These are phyloP conservation scores for Candida argentea DNA, from an alignment of 805 yeast species.

Conservation along the genomic window DNA sequence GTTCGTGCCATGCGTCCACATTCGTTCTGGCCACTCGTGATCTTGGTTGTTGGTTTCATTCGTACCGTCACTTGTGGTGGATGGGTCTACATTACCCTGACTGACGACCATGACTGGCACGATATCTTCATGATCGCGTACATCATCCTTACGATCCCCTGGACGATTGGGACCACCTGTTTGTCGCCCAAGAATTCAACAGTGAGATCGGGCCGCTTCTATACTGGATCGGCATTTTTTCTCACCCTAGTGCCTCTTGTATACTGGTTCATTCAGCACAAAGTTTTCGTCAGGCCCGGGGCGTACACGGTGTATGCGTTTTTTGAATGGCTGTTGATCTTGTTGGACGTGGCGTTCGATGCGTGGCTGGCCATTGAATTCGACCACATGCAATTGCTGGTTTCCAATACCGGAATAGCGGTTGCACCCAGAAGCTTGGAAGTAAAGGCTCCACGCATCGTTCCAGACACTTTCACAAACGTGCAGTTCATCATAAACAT, in stretches of 20 bases:
- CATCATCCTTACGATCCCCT: slow-evolving; percentile 82
- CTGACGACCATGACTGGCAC: slow-evolving; percentile 95
- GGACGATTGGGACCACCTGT: slow-evolving; percentile 60
- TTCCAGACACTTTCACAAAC: slow-evolving; percentile 21
- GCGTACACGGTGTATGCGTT: slow-evolving; percentile 93
- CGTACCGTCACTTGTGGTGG: slow-evolving; percentile 97
- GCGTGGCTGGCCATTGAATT: slow-evolving; percentile 70
- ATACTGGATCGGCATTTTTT: slow-evolving; percentile 55
- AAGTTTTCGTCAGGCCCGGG: slow-evolving; percentile 80
- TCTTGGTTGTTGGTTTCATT: slow-evolving; percentile 57
- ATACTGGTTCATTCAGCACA: slow-evolving; percentile 87
- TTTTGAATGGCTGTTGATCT: slow-evolving; percentile 84
- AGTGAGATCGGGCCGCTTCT: slow-evolving; percentile 41
- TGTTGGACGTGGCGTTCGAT: slow-evolving; percentile 80
- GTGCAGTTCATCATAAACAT: slow-evolving; percentile 34
- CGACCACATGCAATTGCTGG: slow-evolving; percentile 41
- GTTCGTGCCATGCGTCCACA: slow-evolving; percentile 32
- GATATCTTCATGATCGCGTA: slow-evolving; percentile 92
- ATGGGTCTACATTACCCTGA: slow-evolving; percentile 95
- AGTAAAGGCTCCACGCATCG: slow-evolving; percentile 3
- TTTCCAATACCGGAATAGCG: slow-evolving; percentile 18
- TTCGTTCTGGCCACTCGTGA: slow-evolving; percentile 28
- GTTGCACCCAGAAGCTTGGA: slow-evolving; percentile 5
- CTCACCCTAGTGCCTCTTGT: slow-evolving; percentile 69
- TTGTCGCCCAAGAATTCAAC: slow-evolving; percentile 36